Evolutionary conservation across 179 eudicot species (phyloP), one percentile per base, ranked within the genome.

Genomic region (Heliamphora pulchella): DNA sequence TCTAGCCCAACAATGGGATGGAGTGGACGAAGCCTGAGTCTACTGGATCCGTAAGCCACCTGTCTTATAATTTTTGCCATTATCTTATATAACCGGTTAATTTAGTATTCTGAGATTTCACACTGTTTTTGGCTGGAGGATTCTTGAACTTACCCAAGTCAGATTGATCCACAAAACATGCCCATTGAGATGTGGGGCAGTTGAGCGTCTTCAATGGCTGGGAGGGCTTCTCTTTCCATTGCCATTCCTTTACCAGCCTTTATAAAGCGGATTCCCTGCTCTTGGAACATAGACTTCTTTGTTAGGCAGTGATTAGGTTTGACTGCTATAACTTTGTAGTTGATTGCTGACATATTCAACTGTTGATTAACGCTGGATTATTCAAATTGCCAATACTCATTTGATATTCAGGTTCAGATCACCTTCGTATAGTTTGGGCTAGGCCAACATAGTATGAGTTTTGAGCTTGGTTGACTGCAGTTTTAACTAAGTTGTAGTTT

Each of bases 1-100:
- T 92, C 99, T 75, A 96, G 99, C 84, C 99, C 98, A 79, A 96
- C 99, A 64, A 88, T 84, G 87, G 99, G 99, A 85, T 96, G 98
- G 99, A 96, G 99, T 83, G 99, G 99, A 78, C 87, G 99, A 80
- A 96, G 99, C 86, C 87, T 96, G 76, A 96, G 99, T 85, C 89
- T 96, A 77, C 97, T 96, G 82, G 99, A 96, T 87, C 99, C 99
- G 99, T 96, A 86, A 84, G 97, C 81, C 82, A 53, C 79, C 79
- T n/a, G 8, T 69, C 55, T 43, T 22, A 68, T 31, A 47, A 6
- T 51, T 73, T 44, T n/a, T 72, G n/a, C 18, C 15, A 72, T 55
- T 18, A 10, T 58, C 8, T 55, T 73, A 66, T 71, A 41, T 59
- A 8, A 17, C 18, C 47, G 9, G 5, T 55, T 72, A 11, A 71